Percentiles rank a stretch among this genome's conserved stretches.
Evolutionary conservation across 2,329 filamentous ascomycete genomes (phyloP).

Genomic region (Ramularia endophylla): DNA sequence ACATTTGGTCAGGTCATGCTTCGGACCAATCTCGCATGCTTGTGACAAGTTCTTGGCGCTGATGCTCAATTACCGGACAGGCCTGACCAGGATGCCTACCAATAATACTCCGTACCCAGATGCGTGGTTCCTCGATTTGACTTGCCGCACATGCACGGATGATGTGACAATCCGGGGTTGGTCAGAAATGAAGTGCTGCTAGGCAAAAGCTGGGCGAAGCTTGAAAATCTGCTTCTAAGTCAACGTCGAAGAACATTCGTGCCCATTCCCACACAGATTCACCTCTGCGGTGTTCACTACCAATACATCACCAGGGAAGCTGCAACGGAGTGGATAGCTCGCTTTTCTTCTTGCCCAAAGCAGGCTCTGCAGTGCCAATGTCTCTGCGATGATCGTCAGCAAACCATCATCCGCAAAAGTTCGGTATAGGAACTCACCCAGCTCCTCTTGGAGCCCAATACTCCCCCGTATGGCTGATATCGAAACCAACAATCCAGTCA

Average conservation of each 20-base stretch:
- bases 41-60: too few species aligned
- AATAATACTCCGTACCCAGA: too few species aligned
- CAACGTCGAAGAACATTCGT: neutral
- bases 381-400: slow-evolving; percentile 43
- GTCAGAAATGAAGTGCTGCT: too few species aligned
- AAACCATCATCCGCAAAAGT: slow-evolving; percentile 1
- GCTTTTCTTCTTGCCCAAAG: slow-evolving; percentile 50
- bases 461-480: slow-evolving; percentile 61
- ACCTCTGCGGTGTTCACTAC: neutral
- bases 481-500: slow-evolving; percentile 56
- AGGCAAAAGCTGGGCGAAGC: too few species aligned
- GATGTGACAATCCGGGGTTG: too few species aligned
- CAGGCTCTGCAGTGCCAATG: slow-evolving; percentile 61
- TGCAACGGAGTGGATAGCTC: slow-evolving; percentile 57
- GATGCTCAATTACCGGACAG: too few species aligned
- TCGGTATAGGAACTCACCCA: slow-evolving; percentile 45
- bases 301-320: slow-evolving; percentile 54
- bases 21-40: too few species aligned
- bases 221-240: neutral
- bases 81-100: too few species aligned
- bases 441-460: slow-evolving; percentile 69
- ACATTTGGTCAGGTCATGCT: too few species aligned
- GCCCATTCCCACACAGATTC: neutral
- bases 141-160: too few species aligned
- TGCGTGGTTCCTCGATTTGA: too few species aligned